These are phyloP conservation scores for Hypsizygus marmoreus DNA, from an alignment of 768 basidiomycete genomes.

Conservation along the genomic window DNA sequence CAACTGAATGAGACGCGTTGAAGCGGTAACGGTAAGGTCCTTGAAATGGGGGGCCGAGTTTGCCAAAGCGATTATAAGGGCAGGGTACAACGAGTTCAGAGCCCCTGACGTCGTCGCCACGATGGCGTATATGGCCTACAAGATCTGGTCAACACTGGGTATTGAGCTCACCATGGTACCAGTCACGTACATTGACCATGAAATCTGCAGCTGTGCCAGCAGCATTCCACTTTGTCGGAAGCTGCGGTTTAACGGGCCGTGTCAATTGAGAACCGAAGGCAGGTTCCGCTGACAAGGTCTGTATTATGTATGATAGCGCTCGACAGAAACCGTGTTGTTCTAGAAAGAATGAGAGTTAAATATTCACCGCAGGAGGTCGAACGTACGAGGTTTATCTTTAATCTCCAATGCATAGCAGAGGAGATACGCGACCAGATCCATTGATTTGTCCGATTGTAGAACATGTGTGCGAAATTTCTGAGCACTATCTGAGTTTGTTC, in stretches of 20 bases:
- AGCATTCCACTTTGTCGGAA: slow-evolving; percentile 78
- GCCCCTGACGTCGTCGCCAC: slow-evolving; percentile 85
- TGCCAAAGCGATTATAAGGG: slow-evolving; percentile 85
- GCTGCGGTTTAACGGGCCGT: slow-evolving; percentile 59
- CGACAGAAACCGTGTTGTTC: slow-evolving; percentile 92
- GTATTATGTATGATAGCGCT: slow-evolving; percentile 87
- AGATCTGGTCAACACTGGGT: slow-evolving; percentile 9
- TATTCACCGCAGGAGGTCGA: slow-evolving; percentile 2
- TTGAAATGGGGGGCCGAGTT: slow-evolving; percentile 89
- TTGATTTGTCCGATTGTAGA: slow-evolving; percentile 76
- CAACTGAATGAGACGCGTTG: slow-evolving; percentile 83
- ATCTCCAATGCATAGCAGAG: slow-evolving; percentile 83
- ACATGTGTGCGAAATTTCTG: slow-evolving; percentile 90
- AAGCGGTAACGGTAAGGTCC: slow-evolving; percentile 77
- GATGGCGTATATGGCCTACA: slow-evolving; percentile 84
- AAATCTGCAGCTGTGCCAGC: slow-evolving; percentile 82
- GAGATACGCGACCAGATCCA: slow-evolving; percentile 77
- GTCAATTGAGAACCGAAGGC: slow-evolving; percentile 72
- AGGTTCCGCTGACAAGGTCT: slow-evolving; percentile 85
- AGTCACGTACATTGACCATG: slow-evolving; percentile 70
- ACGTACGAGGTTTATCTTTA: slow-evolving; percentile 90
- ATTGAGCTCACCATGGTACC: background rate
- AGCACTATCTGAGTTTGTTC: slow-evolving; percentile 6
- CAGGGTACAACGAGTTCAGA: slow-evolving; percentile 86
- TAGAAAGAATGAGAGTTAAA: slow-evolving; percentile 25